A percentile compares a stretch with the other conserved stretches of the same genome.
Evolutionary conservation across 2,329 filamentous ascomycete species (phyloP).

Genomic region (Metarhizium humberi): DNA sequence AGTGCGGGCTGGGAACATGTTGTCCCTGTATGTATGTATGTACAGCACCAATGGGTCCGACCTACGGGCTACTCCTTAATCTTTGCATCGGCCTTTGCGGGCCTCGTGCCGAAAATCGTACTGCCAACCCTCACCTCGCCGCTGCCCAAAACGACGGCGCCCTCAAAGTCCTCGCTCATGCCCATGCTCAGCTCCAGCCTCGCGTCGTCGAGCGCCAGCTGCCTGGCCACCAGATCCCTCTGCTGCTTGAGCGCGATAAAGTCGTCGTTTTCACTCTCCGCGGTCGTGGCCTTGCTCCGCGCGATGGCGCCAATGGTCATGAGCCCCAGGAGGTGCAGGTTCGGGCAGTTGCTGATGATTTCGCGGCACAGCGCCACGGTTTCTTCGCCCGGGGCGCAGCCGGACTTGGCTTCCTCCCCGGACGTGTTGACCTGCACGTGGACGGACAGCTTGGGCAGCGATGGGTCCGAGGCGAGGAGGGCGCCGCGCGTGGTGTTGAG

Average conservation of each 20-base stretch:
- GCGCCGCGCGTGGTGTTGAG: slow-evolving; percentile 68
- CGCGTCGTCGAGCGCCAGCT: slow-evolving; percentile 34
- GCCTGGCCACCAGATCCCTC: slow-evolving; percentile 58
- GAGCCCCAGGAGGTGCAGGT: slow-evolving; percentile 66
- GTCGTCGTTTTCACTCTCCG: slow-evolving; percentile 84
- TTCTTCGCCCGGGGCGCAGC: slow-evolving; percentile 58
- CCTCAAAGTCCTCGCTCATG: slow-evolving; percentile 96
- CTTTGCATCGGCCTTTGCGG: slow-evolving; percentile 69
- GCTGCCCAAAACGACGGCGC: slow-evolving; percentile 74
- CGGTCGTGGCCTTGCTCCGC: slow-evolving; percentile 61
- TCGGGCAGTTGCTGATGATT: slow-evolving; percentile 61
- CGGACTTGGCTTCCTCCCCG: slow-evolving; percentile 77
- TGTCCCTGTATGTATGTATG: no score
- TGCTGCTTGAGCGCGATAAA: slow-evolving; percentile 62
- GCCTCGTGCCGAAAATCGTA: slow-evolving; percentile 83
- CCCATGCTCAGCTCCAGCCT: slow-evolving; percentile 90
- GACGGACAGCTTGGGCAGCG: slow-evolving; percentile 48
- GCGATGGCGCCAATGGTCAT: slow-evolving; percentile 99
- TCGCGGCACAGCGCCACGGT: slow-evolving; percentile 57
- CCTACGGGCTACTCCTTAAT: slow-evolving; percentile 36
- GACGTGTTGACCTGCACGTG: slow-evolving; percentile 96
- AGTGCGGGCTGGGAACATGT: no score
- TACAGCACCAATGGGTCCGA: no score
- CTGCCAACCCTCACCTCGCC: slow-evolving; percentile 86
- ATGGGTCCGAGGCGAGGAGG: slow-evolving; percentile 32